These are phyloP conservation scores for Debaryomyces maramus DNA, from an alignment of 805 yeast species.

Conservation along the genomic window DNA sequence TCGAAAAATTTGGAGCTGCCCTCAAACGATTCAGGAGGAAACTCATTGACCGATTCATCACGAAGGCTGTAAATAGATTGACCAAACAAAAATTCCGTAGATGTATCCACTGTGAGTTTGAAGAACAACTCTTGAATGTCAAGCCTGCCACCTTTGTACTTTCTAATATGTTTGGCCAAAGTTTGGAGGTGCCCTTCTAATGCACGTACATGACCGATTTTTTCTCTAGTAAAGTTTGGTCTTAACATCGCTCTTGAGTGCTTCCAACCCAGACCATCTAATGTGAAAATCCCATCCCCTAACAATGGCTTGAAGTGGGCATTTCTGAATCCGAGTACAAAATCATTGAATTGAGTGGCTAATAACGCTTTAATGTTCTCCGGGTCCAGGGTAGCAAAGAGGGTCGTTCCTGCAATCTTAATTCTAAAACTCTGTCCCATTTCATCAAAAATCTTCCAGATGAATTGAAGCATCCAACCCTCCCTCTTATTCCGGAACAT, in stretches of 20 bases:
- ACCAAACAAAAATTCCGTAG: constrained; percentile 44
- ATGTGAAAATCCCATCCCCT: constrained; percentile 24
- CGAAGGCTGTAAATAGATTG: constrained; percentile 34
- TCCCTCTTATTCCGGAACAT: constrained; percentile 3
- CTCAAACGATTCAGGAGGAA: constrained; percentile 21
- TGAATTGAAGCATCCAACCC: constrained; percentile 5
- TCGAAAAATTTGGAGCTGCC: constrained; percentile 34
- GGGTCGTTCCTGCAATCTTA: too few species aligned
- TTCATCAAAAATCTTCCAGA: constrained; percentile 8
- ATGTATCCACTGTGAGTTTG: constrained; percentile 40
- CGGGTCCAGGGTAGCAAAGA: too few species aligned
- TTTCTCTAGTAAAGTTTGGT: constrained; percentile 46
- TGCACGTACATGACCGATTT: constrained; percentile 38
- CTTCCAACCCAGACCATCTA: constrained; percentile 23
- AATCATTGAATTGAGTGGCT: too few species aligned
- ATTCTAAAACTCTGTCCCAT: constrained; percentile 5
- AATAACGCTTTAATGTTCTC: too few species aligned
- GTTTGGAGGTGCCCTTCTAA: constrained; percentile 43
- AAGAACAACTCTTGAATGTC: constrained; percentile 41
- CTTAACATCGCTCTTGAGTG: constrained; percentile 42
- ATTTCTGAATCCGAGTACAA: too few species aligned
- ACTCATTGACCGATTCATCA: constrained; percentile 23
- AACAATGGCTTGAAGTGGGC: too few species aligned
- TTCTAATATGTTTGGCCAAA: constrained; percentile 31
- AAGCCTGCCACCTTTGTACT: constrained; percentile 24